Evolutionary conservation across 306 rosid species (phyloP).

Genomic region (Cucurbita ficifolia): DNA sequence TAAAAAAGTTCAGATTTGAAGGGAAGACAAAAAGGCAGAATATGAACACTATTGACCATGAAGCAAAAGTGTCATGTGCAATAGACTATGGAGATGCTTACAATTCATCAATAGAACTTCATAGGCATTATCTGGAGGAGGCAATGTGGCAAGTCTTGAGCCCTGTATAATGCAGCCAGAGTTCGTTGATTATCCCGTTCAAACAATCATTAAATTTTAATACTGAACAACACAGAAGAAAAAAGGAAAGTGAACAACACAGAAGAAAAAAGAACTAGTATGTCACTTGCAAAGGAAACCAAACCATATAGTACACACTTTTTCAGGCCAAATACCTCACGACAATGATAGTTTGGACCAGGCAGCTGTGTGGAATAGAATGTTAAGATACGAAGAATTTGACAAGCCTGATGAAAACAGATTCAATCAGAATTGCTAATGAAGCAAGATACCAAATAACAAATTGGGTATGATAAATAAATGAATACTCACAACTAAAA

Average conservation of each 20-base stretch:
- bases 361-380: slow-evolving; percentile 99
- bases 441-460: neutral
- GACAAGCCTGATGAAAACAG: slow-evolving; percentile 53
- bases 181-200: neutral
- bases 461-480: neutral
- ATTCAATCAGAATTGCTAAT: neutral
- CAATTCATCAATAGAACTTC: slow-evolving; percentile 79
- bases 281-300: neutral
- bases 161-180: slow-evolving; percentile 36
- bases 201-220: neutral
- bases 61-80: slow-evolving; percentile 6
- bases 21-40: neutral
- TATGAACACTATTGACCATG: neutral
- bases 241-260: neutral
- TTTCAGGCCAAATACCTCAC: slow-evolving; percentile 44
- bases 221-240: too few species aligned
- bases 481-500: slow-evolving; percentile 67
- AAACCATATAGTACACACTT: neutral
- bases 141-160: slow-evolving; percentile 69
- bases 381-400: slow-evolving; percentile 69
- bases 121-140: slow-evolving; percentile 50
- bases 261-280: neutral
- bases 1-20: neutral
- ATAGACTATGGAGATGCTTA: slow-evolving; percentile 17
- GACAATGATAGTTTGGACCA: slow-evolving; percentile 98